phyloP scores from a whole-genome alignment of 495 filamentous ascomycete species.

The Tuber brumale region DNA sequence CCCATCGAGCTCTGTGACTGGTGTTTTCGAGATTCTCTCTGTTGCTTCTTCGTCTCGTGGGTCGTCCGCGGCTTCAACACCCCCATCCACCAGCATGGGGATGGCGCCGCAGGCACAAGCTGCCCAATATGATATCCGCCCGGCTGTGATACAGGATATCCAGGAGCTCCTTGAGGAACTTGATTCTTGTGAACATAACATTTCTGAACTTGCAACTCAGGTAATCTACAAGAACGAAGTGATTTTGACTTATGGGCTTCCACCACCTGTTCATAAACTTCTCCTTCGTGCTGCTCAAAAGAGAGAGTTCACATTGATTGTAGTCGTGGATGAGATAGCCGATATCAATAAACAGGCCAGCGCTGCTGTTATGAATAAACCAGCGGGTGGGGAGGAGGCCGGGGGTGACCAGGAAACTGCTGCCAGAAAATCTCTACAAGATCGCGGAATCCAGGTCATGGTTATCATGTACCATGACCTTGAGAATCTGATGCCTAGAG shows the following conservation, averaged over 20 bases:
- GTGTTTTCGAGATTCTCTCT: slow-evolving; percentile 37
- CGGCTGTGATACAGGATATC: slow-evolving; percentile 40
- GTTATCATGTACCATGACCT: slow-evolving; percentile 37
- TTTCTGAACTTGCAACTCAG: slow-evolving; percentile 34
- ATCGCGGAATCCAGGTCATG: slow-evolving; percentile 38
- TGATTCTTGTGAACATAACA: slow-evolving; percentile 34
- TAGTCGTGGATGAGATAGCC: slow-evolving; percentile 34
- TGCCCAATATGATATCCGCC: slow-evolving; percentile 37
- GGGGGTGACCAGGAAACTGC: slow-evolving; percentile 28
- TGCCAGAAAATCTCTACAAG: slow-evolving; percentile 32
- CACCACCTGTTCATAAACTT: slow-evolving; percentile 31
- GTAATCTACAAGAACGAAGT: slow-evolving; percentile 38
- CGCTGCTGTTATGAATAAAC: slow-evolving; percentile 36
- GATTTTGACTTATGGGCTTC: slow-evolving; percentile 38
- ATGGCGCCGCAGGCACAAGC: slow-evolving; percentile 15
- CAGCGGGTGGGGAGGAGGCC: slow-evolving; percentile 17
- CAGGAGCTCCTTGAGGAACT: slow-evolving; percentile 40
- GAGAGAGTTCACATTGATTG: slow-evolving; percentile 37
- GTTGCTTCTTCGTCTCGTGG: slow-evolving; percentile 29
- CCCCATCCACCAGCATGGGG: slow-evolving; percentile 19
- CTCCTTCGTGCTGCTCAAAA: slow-evolving; percentile 40
- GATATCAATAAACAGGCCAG: slow-evolving; percentile 38
- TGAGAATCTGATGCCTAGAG: slow-evolving; percentile 38
- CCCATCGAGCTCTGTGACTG: slow-evolving; percentile 22
- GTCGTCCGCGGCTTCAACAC: slow-evolving; percentile 27